phyloP scores from a whole-genome alignment of 495 filamentous ascomycete genomes.

The Aspergillus baeticus region DNA sequence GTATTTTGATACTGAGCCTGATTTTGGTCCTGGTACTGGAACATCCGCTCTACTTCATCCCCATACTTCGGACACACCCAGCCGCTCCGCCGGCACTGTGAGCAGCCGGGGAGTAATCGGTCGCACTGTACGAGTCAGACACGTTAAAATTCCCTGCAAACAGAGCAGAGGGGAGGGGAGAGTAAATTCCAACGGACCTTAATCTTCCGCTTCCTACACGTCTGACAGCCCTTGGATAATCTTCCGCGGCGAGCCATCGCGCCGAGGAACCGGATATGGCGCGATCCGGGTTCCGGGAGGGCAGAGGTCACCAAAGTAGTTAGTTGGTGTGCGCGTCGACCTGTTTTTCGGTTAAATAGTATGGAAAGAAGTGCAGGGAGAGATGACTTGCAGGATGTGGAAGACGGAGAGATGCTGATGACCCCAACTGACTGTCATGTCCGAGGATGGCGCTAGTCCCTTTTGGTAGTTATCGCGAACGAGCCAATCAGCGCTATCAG shows the following conservation, averaged over 20 bases:
- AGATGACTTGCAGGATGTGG: too few relatives aligned
- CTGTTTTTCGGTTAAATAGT: too few relatives aligned
- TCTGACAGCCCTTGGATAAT: conserved; percentile 9
- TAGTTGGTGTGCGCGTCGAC: too few relatives aligned
- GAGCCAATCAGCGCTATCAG: conserved; percentile 2
- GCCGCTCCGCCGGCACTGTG: not conserved
- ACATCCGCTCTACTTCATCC: conserved; percentile 10
- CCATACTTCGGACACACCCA: conserved; percentile 9
- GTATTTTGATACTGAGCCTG: too few relatives aligned
- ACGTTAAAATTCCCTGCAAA: not conserved
- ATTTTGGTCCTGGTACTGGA: not conserved
- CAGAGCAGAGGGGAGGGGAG: not conserved
- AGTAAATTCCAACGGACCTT: too few relatives aligned
- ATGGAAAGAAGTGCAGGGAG: too few relatives aligned
- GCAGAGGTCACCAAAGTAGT: too few relatives aligned
- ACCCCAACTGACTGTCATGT: too few relatives aligned
- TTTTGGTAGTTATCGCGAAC: conserved; percentile 10
- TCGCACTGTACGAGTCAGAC: not conserved
- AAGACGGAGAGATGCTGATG: too few relatives aligned
- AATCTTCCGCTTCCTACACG: conserved; percentile 12
- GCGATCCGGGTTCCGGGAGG: not conserved
- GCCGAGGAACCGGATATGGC: not conserved
- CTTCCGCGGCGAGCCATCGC: conserved; percentile 10
- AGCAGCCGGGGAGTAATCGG: not conserved
- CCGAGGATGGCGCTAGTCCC: conserved; percentile 3